A percentile compares a stretch with the other conserved stretches of the same genome.
Evolutionary conservation across 2,329 filamentous ascomycete species (phyloP).

Genomic region (Hortaea sp.): DNA sequence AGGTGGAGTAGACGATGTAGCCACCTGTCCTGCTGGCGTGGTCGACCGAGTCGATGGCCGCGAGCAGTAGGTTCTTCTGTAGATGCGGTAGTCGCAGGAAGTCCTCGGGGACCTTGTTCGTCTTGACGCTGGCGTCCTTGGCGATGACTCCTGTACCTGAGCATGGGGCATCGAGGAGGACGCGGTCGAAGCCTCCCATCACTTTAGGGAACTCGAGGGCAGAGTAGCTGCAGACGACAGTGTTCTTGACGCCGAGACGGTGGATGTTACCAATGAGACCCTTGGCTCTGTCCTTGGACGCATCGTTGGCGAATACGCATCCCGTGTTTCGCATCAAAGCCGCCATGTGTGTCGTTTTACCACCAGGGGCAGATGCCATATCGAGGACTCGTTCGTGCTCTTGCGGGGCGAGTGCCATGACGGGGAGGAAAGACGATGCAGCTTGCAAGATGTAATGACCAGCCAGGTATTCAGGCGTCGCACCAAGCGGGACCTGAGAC

Average conservation of each 20-base stretch:
- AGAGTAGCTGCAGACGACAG: conserved; percentile 91
- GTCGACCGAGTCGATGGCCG: conserved; percentile 90
- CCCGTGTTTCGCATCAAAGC: conserved; percentile 97
- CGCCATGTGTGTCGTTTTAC: conserved; percentile 94
- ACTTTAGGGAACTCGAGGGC: conserved; percentile 88
- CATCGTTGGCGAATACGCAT: conserved; percentile 91
- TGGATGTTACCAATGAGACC: conserved; percentile 98
- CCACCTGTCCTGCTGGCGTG: conserved; percentile 86
- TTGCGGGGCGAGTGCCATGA: conserved; percentile 93
- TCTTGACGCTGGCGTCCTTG: conserved; percentile 95
- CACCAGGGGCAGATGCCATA: conserved; percentile 90
- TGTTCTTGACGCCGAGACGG: conserved; percentile 85
- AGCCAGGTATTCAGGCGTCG: conserved; percentile 92
- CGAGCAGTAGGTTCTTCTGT: conserved; percentile 86
- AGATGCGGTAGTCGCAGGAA: conserved; percentile 88
- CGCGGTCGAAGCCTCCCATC: conserved; percentile 90
- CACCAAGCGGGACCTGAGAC: conserved; percentile 74
- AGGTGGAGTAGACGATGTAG: conserved; percentile 94
- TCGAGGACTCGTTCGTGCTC: conserved; percentile 86
- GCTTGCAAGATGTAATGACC: conserved; percentile 98
- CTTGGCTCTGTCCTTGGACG: conserved; percentile 85
- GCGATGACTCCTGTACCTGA: conserved; percentile 95
- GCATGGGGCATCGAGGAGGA: conserved; percentile 89
- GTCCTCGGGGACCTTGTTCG: conserved; percentile 92
- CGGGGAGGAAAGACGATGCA: conserved; percentile 89